phyloP scores from a whole-genome alignment of 768 basidiomycete species.

The Leccinum aurantiacum region DNA sequence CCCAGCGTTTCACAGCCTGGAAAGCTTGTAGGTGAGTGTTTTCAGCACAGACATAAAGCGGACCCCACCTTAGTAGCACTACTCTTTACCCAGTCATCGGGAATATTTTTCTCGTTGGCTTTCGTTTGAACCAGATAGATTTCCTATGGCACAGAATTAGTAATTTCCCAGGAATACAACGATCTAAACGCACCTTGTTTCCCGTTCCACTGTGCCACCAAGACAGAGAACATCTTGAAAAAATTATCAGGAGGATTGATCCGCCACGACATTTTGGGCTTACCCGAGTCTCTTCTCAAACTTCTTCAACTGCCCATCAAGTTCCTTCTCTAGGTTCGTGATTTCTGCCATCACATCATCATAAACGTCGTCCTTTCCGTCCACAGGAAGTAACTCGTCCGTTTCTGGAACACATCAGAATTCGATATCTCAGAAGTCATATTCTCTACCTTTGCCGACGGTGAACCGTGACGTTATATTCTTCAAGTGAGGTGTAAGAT shows the following conservation, averaged over 20 bases:
- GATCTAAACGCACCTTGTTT: conserved; percentile 57
- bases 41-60: neutral
- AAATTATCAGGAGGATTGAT: conserved; percentile 14
- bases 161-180: neutral
- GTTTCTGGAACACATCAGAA: conserved; percentile 43
- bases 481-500: conserved; percentile 68
- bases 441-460: conserved; percentile 53
- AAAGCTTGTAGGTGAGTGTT: neutral
- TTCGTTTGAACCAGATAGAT: conserved; percentile 86
- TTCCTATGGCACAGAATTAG: conserved; percentile 51
- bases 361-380: conserved; percentile 85
- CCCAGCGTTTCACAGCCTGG: conserved; percentile 74
- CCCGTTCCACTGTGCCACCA: conserved; percentile 83
- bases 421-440: conserved; percentile 9
- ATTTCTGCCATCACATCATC: conserved; percentile 79
- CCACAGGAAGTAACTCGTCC: conserved; percentile 73
- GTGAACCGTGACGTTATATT: conserved; percentile 70
- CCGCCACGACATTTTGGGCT: conserved; percentile 5
- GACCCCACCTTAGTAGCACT: conserved; percentile 70
- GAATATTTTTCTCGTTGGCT: conserved; percentile 59
- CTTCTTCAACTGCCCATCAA: conserved; percentile 66
- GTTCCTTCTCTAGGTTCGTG: conserved; percentile 59
- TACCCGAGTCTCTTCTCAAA: conserved; percentile 72
- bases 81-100: conserved; percentile 80
- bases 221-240: conserved; percentile 45